Evolutionary conservation across 2,329 filamentous ascomycete species (phyloP).

Genomic region (Sporothrix humicola): DNA sequence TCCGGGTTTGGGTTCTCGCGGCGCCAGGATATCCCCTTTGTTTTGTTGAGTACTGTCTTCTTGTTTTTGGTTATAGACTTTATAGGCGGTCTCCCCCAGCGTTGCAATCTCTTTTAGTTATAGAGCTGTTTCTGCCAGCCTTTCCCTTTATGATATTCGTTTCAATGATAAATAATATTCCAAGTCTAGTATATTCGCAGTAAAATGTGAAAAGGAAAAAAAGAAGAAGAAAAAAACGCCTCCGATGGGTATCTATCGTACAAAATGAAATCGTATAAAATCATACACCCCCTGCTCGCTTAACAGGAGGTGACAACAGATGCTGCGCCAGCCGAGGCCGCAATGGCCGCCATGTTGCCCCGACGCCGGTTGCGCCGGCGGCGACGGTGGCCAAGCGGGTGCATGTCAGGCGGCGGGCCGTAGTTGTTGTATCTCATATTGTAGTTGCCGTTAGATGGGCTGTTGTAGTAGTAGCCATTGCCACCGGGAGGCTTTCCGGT

Average conservation of each 20-base stretch:
- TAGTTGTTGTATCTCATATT: constrained; percentile 4
- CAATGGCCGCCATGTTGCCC: neutral
- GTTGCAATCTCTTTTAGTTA: neutral
- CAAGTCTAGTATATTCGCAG: neutral
- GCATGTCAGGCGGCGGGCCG: neutral
- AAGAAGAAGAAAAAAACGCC: too few species aligned
- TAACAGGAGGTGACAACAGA: neutral
- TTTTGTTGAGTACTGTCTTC: neutral
- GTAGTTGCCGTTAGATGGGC: constrained; percentile 1
- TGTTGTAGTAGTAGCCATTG: neutral
- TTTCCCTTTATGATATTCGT: neutral
- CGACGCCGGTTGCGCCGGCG: neutral
- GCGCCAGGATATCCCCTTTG: constrained; percentile 16
- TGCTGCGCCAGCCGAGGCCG: neutral
- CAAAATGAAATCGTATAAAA: neutral
- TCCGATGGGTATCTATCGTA: neutral
- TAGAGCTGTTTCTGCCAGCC: neutral
- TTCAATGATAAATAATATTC: neutral
- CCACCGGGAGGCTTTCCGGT: neutral
- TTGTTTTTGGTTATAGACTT: neutral
- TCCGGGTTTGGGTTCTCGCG: constrained; percentile 4
- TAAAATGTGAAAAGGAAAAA: neutral
- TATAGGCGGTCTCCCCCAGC: neutral
- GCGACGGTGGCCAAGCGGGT: neutral
- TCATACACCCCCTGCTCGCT: neutral